Evolutionary conservation across 306 rosid genomes (phyloP).

Genomic region (Ochetophila trinervis): DNA sequence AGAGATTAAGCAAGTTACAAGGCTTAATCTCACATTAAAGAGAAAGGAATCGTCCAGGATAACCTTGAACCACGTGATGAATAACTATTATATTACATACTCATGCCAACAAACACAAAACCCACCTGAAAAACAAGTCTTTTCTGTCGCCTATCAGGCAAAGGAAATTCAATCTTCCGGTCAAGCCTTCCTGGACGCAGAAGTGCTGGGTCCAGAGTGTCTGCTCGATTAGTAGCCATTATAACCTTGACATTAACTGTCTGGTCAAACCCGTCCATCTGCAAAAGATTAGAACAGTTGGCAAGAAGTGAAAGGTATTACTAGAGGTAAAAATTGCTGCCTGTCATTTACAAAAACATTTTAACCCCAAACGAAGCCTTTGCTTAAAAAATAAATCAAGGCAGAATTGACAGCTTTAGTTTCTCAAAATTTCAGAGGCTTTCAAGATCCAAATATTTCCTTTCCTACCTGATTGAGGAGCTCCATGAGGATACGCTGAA

Average conservation of each 20-base stretch:
- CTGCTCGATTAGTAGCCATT: constrained; percentile 98
- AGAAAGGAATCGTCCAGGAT: background rate
- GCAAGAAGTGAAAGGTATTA: background rate
- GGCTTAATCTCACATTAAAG: background rate
- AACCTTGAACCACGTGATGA: background rate
- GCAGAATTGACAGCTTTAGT: background rate
- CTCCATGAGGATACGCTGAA: constrained; percentile 99
- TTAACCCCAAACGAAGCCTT: background rate
- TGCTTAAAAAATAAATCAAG: background rate
- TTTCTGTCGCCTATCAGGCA: constrained; percentile 96
- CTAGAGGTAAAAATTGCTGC: background rate
- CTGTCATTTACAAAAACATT: background rate
- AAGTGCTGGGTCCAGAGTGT: constrained; percentile 96
- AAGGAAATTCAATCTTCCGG: constrained; percentile 93
- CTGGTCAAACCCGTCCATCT: constrained; percentile 99
- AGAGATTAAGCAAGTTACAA: background rate
- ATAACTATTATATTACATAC: background rate
- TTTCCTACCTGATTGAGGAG: constrained; percentile 82
- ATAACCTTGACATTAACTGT: constrained; percentile 98
- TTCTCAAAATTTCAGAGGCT: background rate
- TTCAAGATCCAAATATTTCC: background rate
- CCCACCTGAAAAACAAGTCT: constrained; percentile 97
- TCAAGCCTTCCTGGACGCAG: constrained; percentile 99
- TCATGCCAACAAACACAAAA: background rate
- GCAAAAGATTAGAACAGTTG: constrained; percentile 15